Conservation (phyloP, 208 protist species). For the Acanthamoeba polyphaga region DNA sequence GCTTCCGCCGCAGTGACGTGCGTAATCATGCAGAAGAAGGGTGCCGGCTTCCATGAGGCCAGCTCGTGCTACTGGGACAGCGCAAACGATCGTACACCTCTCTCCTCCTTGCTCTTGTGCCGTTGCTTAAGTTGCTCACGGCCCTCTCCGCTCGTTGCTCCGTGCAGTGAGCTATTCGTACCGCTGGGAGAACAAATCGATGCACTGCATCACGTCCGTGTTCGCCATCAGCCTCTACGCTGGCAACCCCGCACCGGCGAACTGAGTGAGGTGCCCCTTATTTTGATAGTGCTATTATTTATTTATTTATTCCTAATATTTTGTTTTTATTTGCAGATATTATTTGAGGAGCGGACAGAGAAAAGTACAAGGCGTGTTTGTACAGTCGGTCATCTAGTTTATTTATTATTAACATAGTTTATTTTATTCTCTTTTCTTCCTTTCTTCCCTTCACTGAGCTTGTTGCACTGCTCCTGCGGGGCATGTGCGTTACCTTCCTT, state of each 20-base stretch:
- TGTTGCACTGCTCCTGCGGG: no score
- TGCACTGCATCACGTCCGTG: constrained; percentile 87
- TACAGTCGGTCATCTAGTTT: not conserved
- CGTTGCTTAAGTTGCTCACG: not conserved
- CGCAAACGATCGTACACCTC: constrained; percentile 81
- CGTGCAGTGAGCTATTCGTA: constrained; percentile 79
- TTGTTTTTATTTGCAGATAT: not conserved
- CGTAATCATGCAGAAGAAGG: constrained; percentile 93
- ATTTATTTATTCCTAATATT: not conserved
- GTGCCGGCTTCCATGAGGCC: constrained; percentile 91
- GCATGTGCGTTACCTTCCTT: no score
- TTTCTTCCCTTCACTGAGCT: no score
- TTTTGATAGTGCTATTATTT: not conserved
- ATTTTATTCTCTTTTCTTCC: not conserved
- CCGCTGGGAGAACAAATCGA: constrained; percentile 89
- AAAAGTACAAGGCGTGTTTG: not conserved
- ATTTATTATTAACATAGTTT: no score
- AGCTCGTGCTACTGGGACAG: constrained; percentile 92
- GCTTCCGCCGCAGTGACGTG: constrained; percentile 85
- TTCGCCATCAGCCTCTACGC: constrained; percentile 76
- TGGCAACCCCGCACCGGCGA: not conserved
- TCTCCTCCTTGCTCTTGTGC: not conserved
- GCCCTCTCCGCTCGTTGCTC: not conserved
- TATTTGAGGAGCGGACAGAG: not conserved
- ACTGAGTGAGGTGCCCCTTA: not conserved